Conservation (phyloP, 345 rosid species). For the Melaleuca alternifolia region DNA sequence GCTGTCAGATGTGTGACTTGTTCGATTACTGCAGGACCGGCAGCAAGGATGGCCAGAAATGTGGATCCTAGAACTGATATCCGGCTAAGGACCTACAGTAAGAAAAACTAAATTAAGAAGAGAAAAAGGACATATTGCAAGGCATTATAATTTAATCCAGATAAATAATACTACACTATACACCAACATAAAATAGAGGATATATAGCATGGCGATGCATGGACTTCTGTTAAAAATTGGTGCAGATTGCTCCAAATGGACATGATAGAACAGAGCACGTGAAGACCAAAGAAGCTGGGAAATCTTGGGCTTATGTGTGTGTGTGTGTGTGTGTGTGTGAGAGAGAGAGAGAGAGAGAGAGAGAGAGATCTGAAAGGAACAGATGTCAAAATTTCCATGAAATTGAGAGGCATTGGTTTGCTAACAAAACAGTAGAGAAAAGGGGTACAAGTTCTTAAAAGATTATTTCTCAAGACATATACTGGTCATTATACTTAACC, state of each 20-base stretch:
- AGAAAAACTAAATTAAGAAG: neutral
- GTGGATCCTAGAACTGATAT: constrained; percentile 90
- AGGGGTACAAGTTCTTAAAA: neutral
- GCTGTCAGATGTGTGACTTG: constrained; percentile 90
- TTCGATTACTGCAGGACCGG: constrained; percentile 92
- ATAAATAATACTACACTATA: neutral
- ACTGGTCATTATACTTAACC: neutral
- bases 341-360: neutral
- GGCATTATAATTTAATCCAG: neutral
- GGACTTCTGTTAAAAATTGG: neutral
- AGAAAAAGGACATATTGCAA: neutral
- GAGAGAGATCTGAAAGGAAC: neutral
- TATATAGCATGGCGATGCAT: neutral
- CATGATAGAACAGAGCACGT: neutral
- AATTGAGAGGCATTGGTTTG: neutral
- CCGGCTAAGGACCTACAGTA: constrained; percentile 72
- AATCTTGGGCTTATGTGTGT: neutral
- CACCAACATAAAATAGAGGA: neutral
- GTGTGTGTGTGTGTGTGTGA: neutral
- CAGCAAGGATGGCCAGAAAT: constrained; percentile 84
- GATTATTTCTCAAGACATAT: neutral
- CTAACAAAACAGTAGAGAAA: neutral
- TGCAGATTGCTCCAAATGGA: neutral
- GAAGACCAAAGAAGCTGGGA: neutral
- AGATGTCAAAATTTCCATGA: neutral